A percentile compares a stretch with the other conserved stretches of the same genome.
phyloP scores from a whole-genome alignment of 192 early-diverging fungal genomes.

The Mortierella antarctica region DNA sequence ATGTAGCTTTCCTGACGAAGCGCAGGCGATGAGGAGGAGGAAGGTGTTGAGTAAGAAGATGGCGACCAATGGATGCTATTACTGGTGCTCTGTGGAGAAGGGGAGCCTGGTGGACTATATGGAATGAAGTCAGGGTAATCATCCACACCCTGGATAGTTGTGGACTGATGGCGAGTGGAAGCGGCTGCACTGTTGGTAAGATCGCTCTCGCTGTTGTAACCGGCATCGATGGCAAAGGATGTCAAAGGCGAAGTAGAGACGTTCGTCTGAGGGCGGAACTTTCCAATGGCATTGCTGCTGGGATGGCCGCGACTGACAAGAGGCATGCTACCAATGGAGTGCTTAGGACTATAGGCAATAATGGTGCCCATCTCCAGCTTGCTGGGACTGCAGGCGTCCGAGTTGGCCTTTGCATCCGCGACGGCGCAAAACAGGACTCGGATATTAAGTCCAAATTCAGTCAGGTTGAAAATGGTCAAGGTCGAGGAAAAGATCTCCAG shows the following conservation, averaged over 20 bases:
- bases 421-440: slow-evolving; percentile 41
- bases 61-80: background rate
- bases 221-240: slow-evolving; percentile 21
- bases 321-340: background rate
- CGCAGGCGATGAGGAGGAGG: background rate
- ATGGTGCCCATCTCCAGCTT: slow-evolving; percentile 42
- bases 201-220: slow-evolving; percentile 27
- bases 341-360: background rate
- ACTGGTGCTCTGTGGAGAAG: background rate
- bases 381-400: background rate
- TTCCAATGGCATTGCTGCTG: background rate
- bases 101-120: background rate
- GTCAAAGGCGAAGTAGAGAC: slow-evolving; percentile 41
- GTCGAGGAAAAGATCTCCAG: slow-evolving; percentile 49
- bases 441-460: slow-evolving; percentile 54
- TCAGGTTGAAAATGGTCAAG: slow-evolving; percentile 48
- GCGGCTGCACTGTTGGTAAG: background rate
- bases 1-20: slow-evolving; percentile 6
- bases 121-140: slow-evolving; percentile 3
- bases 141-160: background rate
- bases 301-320: background rate
- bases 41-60: background rate
- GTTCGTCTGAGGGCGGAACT: slow-evolving; percentile 7
- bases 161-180: background rate
- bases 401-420: slow-evolving; percentile 13